phyloP scores from a whole-genome alignment of 805 yeast genomes.

The Scheffersomyces coipomensis region DNA sequence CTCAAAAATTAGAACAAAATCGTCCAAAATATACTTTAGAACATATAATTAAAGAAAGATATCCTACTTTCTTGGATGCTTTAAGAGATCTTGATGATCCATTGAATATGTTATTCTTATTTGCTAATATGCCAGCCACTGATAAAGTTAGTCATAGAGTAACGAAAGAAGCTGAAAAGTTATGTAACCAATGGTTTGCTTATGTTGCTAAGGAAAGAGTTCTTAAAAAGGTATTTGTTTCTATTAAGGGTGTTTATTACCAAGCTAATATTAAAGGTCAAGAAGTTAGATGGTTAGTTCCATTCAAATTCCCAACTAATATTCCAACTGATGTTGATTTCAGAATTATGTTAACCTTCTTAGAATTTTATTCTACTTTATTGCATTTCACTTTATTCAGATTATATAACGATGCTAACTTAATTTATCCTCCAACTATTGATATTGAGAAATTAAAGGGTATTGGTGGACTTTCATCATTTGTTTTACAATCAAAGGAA shows the following conservation, averaged over 20 bases:
- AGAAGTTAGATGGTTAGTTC: constrained; percentile 93
- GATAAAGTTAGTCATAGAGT: constrained; percentile 75
- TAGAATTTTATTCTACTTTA: constrained; percentile 92
- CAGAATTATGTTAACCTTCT: constrained; percentile 93
- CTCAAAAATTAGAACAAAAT: constrained; percentile 77
- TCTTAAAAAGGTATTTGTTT: constrained; percentile 86
- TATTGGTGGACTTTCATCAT: constrained; percentile 86
- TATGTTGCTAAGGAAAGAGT: constrained; percentile 82
- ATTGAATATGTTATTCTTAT: constrained; percentile 87
- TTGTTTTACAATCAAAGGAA: constrained; percentile 61
- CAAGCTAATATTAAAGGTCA: constrained; percentile 89
- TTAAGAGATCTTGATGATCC: constrained; percentile 94
- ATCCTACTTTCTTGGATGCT: constrained; percentile 92
- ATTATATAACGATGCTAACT: constrained; percentile 79
- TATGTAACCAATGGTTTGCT: constrained; percentile 95
- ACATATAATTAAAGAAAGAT: constrained; percentile 89
- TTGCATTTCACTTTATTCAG: constrained; percentile 84
- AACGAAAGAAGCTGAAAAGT: constrained; percentile 81
- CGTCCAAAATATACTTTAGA: constrained; percentile 86
- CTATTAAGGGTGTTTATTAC: constrained; percentile 96
- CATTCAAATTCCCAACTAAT: constrained; percentile 94
- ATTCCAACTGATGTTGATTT: constrained; percentile 94
- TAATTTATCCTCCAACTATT: constrained; percentile 89
- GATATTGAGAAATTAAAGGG: constrained; percentile 73
- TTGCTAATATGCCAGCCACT: constrained; percentile 93